A percentile compares a stretch with the other conserved stretches of the same genome.
Conservation (phyloP, 495 filamentous ascomycete genomes). For the Corynascus novoguineensis region DNA sequence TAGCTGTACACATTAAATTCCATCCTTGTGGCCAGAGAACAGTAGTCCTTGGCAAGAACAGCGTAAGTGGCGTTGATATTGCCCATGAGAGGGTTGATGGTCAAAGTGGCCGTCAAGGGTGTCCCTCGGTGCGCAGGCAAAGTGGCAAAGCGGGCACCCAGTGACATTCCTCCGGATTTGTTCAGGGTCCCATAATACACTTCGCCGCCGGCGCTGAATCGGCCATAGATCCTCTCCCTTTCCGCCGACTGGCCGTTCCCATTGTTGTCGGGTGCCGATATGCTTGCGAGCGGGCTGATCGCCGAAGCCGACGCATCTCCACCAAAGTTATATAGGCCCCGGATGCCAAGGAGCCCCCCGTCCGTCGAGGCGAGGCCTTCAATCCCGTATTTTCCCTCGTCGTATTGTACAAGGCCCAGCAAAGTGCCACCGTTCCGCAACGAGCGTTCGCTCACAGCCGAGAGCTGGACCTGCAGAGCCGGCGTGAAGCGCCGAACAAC, state of each 20-base stretch:
- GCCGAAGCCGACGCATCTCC: slow-evolving; percentile 56
- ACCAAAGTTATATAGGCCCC: slow-evolving; percentile 93
- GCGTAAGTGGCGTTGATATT: slow-evolving; percentile 86
- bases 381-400: slow-evolving; percentile 79
- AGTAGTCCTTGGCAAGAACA: slow-evolving; percentile 71
- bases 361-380: slow-evolving; percentile 93
- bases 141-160: slow-evolving; percentile 84
- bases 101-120: slow-evolving; percentile 87
- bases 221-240: slow-evolving; percentile 53
- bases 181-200: slow-evolving; percentile 91
- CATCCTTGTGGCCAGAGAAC: slow-evolving; percentile 81
- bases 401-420: slow-evolving; percentile 78
- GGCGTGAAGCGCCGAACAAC: slow-evolving; percentile 78
- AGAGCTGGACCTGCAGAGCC: slow-evolving; percentile 70
- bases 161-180: slow-evolving; percentile 72
- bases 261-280: slow-evolving; percentile 19
- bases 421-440: slow-evolving; percentile 69
- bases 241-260: slow-evolving; percentile 20
- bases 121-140: slow-evolving; percentile 78
- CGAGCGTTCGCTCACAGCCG: slow-evolving; percentile 71
- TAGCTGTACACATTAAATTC: slow-evolving; percentile 98
- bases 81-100: slow-evolving; percentile 87
- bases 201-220: slow-evolving; percentile 82
- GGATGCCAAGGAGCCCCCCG: slow-evolving; percentile 77
- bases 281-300: slow-evolving; percentile 14